These are phyloP conservation scores for Apiospora sp. DNA, from an alignment of 2,329 filamentous ascomycete genomes.

Conservation along the genomic window DNA sequence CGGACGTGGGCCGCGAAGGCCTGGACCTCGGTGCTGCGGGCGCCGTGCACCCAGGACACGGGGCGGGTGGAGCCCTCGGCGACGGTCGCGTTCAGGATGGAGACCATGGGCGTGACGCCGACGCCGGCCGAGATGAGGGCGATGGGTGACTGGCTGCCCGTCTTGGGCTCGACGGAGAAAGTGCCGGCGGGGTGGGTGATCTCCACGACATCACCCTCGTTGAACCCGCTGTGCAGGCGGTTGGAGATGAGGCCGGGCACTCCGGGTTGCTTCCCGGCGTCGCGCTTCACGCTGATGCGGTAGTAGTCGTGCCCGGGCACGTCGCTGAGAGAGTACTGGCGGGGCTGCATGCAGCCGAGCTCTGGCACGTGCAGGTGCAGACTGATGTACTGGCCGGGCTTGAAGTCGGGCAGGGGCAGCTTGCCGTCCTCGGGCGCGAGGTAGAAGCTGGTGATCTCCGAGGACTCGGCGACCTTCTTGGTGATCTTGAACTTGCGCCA, in stretches of 20 bases:
- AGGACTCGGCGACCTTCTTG: conserved; percentile 67
- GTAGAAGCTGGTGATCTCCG: conserved; percentile 73
- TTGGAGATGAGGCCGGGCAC: conserved; percentile 61
- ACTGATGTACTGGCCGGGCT: conserved; percentile 78
- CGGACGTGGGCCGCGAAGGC: conserved; percentile 64
- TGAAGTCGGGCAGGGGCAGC: conserved; percentile 63
- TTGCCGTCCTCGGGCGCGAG: conserved; percentile 68
- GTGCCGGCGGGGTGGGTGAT: conserved; percentile 64
- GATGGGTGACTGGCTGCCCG: conserved; percentile 57
- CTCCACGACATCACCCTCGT: conserved; percentile 61
- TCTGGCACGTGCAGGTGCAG: conserved; percentile 68
- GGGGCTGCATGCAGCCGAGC: conserved; percentile 70
- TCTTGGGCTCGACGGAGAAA: conserved; percentile 65
- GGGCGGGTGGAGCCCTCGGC: conserved; percentile 48
- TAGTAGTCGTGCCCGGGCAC: conserved; percentile 62
- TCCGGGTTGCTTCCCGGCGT: conserved; percentile 48
- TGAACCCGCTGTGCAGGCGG: conserved; percentile 56
- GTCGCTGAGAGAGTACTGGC: conserved; percentile 80
- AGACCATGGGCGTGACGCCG: conserved; percentile 71
- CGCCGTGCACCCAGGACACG: conserved; percentile 70
- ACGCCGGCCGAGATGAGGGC: conserved; percentile 75
- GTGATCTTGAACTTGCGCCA: conserved; percentile 64
- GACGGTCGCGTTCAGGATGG: conserved; percentile 64
- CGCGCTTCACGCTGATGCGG: conserved; percentile 78
- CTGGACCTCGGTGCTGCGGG: conserved; percentile 56